phyloP scores from a whole-genome alignment of 2,329 filamentous ascomycete species.

The Periconia digitata region DNA sequence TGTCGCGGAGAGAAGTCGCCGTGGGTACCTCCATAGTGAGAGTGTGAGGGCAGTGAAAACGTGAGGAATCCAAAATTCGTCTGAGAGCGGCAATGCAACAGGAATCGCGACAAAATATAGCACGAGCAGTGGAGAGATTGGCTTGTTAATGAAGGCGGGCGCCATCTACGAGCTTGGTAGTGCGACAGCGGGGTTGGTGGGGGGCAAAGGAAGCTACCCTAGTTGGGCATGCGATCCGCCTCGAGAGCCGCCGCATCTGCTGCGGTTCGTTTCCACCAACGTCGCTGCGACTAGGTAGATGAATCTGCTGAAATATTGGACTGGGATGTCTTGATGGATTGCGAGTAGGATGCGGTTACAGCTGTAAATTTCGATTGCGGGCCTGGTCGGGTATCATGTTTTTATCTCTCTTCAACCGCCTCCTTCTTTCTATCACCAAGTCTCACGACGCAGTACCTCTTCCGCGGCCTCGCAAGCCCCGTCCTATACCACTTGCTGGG shows the following conservation, averaged over 20 bases:
- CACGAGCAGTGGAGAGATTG: background rate
- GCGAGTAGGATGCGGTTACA: background rate
- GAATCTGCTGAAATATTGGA: too few relatives aligned
- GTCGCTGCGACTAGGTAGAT: too few relatives aligned
- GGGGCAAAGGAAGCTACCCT: constrained; percentile 20
- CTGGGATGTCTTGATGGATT: background rate
- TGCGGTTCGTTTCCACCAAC: background rate
- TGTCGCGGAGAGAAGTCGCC: constrained; percentile 72
- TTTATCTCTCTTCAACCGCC: background rate
- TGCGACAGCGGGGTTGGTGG: constrained; percentile 23
- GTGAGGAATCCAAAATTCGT: constrained; percentile 5
- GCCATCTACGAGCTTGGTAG: constrained; percentile 23
- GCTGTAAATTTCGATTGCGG: background rate
- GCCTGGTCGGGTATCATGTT: constrained; percentile 1
- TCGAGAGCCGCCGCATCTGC: background rate
- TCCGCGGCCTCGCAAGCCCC: constrained; percentile 40
- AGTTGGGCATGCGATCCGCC: constrained; percentile 20
- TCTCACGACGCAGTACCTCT: constrained; percentile 17
- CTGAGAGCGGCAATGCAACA: background rate
- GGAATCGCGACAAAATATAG: background rate
- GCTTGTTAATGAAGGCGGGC: constrained; percentile 11
- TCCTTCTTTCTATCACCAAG: background rate
- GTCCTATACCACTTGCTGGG: constrained; percentile 48
- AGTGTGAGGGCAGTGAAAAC: background rate
- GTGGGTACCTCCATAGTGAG: constrained; percentile 64